A percentile compares a stretch with the other conserved stretches of the same genome.
These are phyloP conservation scores for Pichia sp. DNA, from an alignment of 1,139 yeast genomes.

Conservation along the genomic window DNA sequence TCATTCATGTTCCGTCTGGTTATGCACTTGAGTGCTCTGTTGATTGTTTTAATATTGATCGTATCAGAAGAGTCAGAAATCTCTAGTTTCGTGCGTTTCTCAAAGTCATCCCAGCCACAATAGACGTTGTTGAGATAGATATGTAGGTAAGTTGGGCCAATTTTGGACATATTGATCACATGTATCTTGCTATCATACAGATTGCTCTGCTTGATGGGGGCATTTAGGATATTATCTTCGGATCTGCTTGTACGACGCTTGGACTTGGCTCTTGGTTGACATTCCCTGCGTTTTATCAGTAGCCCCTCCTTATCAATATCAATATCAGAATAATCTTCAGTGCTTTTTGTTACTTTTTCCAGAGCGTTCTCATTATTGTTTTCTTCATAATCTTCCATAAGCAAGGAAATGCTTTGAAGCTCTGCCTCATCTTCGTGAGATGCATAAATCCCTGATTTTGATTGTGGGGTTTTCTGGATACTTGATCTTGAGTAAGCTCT, in stretches of 20 bases:
- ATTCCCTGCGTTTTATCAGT: too few species aligned
- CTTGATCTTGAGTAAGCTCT: background rate
- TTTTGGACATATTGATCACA: slow-evolving; percentile 2
- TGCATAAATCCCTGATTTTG: background rate
- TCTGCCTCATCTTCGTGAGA: background rate
- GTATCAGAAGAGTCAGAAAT: background rate
- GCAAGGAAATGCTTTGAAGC: slow-evolving; percentile 2
- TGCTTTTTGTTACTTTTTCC: too few species aligned
- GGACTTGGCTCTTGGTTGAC: too few species aligned
- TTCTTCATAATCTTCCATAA: slow-evolving; percentile 4
- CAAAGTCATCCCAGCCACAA: slow-evolving; percentile 10
- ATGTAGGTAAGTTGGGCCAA: slow-evolving; percentile 8
- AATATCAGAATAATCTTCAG: background rate
- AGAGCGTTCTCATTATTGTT: background rate
- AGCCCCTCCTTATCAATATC: background rate
- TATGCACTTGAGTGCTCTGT: background rate
- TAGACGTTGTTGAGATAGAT: slow-evolving; percentile 7
- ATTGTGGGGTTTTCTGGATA: slow-evolving; percentile 1
- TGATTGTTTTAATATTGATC: background rate
- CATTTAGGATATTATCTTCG: background rate
- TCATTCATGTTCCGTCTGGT: slow-evolving; percentile 1
- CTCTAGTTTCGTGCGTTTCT: background rate
- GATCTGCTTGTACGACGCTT: too few species aligned
- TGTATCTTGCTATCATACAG: slow-evolving; percentile 1
- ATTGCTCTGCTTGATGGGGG: background rate